A percentile compares a stretch with the other conserved stretches of the same genome.
phyloP scores from a whole-genome alignment of 768 basidiomycete genomes.

The Sarcomyxa edulis region DNA sequence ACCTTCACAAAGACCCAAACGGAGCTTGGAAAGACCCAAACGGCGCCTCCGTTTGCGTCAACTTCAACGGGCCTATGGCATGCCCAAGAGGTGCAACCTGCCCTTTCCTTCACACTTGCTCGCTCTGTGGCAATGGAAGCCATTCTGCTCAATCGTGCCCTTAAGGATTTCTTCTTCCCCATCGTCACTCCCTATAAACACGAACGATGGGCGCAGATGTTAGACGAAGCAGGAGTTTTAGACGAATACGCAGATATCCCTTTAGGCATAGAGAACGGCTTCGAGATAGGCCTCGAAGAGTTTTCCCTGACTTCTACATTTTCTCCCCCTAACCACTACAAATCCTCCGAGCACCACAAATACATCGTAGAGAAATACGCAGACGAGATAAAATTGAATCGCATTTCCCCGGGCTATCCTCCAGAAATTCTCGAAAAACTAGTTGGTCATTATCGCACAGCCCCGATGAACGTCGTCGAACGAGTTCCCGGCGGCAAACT shows the following conservation, averaged over 20 bases:
- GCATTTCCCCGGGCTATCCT: too few relatives aligned
- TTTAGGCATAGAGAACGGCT: conserved; percentile 12
- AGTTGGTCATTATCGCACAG: too few relatives aligned
- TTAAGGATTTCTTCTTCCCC: conserved; percentile 7
- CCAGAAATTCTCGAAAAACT: too few relatives aligned
- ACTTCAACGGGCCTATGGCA: too few relatives aligned
- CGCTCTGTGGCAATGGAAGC: conserved; percentile 8
- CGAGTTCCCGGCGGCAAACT: too few relatives aligned
- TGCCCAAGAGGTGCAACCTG: too few relatives aligned
- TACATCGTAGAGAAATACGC: too few relatives aligned
- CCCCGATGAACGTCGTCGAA: too few relatives aligned
- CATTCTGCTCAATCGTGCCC: conserved; percentile 8
- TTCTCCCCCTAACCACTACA: conserved; percentile 1
- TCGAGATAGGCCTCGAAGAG: conserved; percentile 8
- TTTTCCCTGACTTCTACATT: background rate
- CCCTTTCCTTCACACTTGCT: conserved; percentile 7
- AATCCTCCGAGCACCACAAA: too few relatives aligned
- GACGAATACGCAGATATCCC: conserved; percentile 12
- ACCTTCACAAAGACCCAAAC: too few relatives aligned
- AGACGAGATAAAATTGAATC: too few relatives aligned
- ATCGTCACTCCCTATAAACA: conserved; percentile 14
- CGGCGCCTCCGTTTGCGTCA: background rate
- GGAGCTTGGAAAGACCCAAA: too few relatives aligned
- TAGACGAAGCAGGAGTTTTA: conserved; percentile 1
- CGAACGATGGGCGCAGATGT: conserved; percentile 8